These are phyloP conservation scores for Dothideomycetes sp. DNA, from an alignment of 2,329 filamentous ascomycete species.

Conservation along the genomic window DNA sequence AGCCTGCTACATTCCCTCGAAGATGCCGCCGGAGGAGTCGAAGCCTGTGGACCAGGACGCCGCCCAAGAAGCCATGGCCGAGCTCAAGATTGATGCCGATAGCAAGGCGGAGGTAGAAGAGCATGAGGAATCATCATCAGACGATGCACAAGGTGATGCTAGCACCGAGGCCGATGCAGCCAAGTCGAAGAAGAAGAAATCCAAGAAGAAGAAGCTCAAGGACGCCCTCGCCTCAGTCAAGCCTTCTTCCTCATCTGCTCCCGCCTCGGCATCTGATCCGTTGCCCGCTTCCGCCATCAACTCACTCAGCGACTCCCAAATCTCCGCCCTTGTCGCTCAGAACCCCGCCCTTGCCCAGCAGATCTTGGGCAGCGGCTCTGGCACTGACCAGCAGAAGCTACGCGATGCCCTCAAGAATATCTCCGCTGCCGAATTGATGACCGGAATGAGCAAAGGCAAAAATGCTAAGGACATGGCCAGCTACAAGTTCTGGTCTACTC, in stretches of 20 bases:
- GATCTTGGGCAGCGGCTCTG: conserved; percentile 2
- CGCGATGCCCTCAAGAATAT: conserved; percentile 48
- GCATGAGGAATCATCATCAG: conserved; percentile 12
- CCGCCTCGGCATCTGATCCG: conserved; percentile 8
- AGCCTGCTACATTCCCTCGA: not conserved
- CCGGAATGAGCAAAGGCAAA: conserved; percentile 68
- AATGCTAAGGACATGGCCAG: conserved; percentile 93
- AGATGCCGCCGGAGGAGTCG: conserved; percentile 48
- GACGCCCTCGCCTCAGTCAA: conserved; percentile 14
- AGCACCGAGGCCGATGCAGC: not conserved
- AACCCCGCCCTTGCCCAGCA: conserved; percentile 10
- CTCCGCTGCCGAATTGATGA: conserved; percentile 61
- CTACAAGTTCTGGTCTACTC: conserved; percentile 98
- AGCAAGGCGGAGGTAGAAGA: conserved; percentile 15
- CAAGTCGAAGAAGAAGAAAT: conserved; percentile 45
- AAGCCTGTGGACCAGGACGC: conserved; percentile 47
- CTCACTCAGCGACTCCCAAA: conserved; percentile 8
- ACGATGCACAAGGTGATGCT: conserved; percentile 1
- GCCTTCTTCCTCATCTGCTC: conserved; percentile 8
- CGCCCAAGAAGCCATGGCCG: conserved; percentile 28
- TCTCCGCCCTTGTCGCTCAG: conserved; percentile 8
- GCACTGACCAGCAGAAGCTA: conserved; percentile 5
- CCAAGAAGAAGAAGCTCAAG: conserved; percentile 44
- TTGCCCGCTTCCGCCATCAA: conserved; percentile 7
- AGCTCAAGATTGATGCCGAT: conserved; percentile 33